Base-by-base conservation (phyloP, 495 filamentous ascomycete species). In the Penicillium manginii region DNA sequence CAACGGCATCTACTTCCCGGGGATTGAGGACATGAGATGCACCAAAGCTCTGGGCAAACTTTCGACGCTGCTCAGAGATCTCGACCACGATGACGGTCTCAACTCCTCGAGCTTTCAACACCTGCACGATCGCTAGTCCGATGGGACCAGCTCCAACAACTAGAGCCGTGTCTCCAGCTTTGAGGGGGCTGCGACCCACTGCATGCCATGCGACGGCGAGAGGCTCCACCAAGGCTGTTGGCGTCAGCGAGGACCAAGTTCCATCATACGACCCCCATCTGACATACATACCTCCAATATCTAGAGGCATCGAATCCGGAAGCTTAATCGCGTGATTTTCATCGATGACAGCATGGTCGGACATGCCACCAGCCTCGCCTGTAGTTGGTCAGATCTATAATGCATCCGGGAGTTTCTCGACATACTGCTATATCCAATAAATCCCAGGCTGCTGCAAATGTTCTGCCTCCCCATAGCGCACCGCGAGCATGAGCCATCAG, bases 141-240 rank as follows among this genome's bases (percentile, higher is more conserved):
- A 89, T 85, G 0, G 86, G 85, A 0, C 85, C 86, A 3, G 79
- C 84, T 18, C 86, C 86, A 9, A 87, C 63, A 22, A 90, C 71
- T 17, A 89, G 64, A 3, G 78, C 78, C 3, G 73, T 73, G 51
- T 83, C 74, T n/a, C 73, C 72, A 15, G 66, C 55, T 53, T 85
- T 78, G 61, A 85, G 75, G 0, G 79, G 75, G 15, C 77, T 80
- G 43, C 77, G 66, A 17, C 79, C 81, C 40, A 88, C 80, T n/a
- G 84, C 84, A 66, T 89, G 85, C 85, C 85, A 89, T 52, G 78
- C 86, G 4, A 88, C 86, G 10, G 84, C 72, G 0, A 89, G 71
- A 1, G 86, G 86, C 55, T 89, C 86, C 45, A 88, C 42, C 43
- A 62, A 31, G 37, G 54, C 59, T 57, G 32, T 3, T 18, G 19